Percentiles rank a stretch among this genome's conserved stretches.
Evolutionary conservation across 2,329 filamentous ascomycete species (phyloP).

Genomic region (Colletotrichum echinochloae): DNA sequence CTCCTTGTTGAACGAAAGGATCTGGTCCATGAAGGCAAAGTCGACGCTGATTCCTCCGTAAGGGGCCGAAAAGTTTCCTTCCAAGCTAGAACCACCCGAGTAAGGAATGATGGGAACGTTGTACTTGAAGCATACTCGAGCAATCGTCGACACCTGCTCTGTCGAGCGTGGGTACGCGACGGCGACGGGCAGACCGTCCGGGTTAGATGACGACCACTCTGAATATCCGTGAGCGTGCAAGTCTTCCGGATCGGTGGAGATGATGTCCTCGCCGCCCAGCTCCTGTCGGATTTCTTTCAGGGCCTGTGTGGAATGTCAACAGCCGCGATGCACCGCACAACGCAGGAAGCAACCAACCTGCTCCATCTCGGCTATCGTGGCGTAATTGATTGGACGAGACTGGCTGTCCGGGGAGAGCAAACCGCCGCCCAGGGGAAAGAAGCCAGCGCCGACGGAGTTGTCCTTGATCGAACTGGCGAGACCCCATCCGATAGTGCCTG

Average conservation of each 20-base stretch:
- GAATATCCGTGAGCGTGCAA: slow-evolving; percentile 74
- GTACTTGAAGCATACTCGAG: slow-evolving; percentile 80
- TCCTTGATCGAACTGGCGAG: slow-evolving; percentile 48
- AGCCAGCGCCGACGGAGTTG: slow-evolving; percentile 21
- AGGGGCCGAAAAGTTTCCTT: slow-evolving; percentile 90
- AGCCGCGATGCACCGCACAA: neutral
- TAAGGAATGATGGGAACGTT: slow-evolving; percentile 88
- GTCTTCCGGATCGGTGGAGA: slow-evolving; percentile 73
- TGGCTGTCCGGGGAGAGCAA: slow-evolving; percentile 46
- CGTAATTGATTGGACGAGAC: slow-evolving; percentile 51
- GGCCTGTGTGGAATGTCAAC: slow-evolving; percentile 55
- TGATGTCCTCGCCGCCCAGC: slow-evolving; percentile 63
- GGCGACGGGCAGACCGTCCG: slow-evolving; percentile 70
- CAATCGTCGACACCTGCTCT: slow-evolving; percentile 69
- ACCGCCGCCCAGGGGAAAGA: slow-evolving; percentile 42
- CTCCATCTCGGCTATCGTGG: slow-evolving; percentile 53
- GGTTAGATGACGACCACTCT: slow-evolving; percentile 73
- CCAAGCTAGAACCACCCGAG: slow-evolving; percentile 86
- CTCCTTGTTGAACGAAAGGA: slow-evolving; percentile 82
- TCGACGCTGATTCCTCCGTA: slow-evolving; percentile 91
- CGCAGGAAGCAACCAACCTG: slow-evolving; percentile 39
- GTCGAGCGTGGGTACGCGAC: slow-evolving; percentile 74
- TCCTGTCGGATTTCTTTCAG: slow-evolving; percentile 65
- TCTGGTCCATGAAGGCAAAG: slow-evolving; percentile 87
- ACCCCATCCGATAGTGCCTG: slow-evolving; percentile 57